Base-by-base conservation (phyloP, 805 yeast genomes). In the Candida namnaoensis region DNA sequence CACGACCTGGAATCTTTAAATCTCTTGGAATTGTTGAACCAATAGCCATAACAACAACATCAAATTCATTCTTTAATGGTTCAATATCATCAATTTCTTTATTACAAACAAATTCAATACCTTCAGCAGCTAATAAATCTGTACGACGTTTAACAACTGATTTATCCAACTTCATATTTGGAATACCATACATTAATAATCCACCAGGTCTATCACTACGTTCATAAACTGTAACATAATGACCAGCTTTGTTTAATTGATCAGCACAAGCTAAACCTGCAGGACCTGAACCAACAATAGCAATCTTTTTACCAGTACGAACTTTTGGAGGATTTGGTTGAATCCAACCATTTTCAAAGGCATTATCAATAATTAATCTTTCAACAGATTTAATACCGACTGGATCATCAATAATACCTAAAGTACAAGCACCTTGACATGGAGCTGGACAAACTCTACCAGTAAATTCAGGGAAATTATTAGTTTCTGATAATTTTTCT, bases 361-460 rank as follows among this genome's bases (percentile, higher is more conserved):
- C 99, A 62, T 88, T 82, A 64, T 91, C 99, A 62, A 93, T 90
- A 57, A 91, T 93, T 48, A 96, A 91, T 60, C 95, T 83, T 67
- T 91, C 99, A 50, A 91, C 83, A 19, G 95, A 84, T 68, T 91
- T 91, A 66, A 91, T 91, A 54, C 96, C 96, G 53, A 93, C 98
- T 25, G 98, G 95, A 52, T 85, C 93, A 50, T 84, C 95, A 62
- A 82, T 88, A 54, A 93, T 88, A 38, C 96, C 96, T 55, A 93
- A 73, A 32, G 88, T 91, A 66, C 95, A 84, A 3, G 98, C 96
- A 54, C 97, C 97, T 65, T 90, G 95, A 71, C 99, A 91, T 49
- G 99, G 99, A 46, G 98, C 98, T 23, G 99, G 99, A 68, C 99
- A 91, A 48, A 91, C 91, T 67, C 97, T 80, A 46, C 97, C 96